Evolutionary conservation across 1,284 basidiomycete genomes (phyloP), one percentile per base, ranked within the genome.

Genomic region (Cutaneotrichosporon dermatis): DNA sequence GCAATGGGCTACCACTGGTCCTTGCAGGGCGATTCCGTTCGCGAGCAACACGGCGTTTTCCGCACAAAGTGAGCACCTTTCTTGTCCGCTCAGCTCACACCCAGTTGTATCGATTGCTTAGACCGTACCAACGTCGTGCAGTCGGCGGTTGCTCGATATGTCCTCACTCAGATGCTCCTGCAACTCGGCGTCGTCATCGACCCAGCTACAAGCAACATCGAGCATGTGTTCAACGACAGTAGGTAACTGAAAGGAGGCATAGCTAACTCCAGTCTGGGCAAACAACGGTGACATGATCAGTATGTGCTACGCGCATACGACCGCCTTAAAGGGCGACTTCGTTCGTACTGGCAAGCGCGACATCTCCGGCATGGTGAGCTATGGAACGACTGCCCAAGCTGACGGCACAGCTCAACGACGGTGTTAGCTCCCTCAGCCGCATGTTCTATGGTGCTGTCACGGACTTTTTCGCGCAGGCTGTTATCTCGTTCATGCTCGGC

Each of bases 401-500:
- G 16, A 49, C 36, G 3, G 25, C 3, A 1, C 48, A 76, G 75
- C 65, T 76, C 5, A 70, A 96, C 71, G 93, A 96, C 70, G 92
- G 93, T 1, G 86, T 94, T 59, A 96, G 94, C 74, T 94, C 92
- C 1, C 79, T 96, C 35, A 88, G 91, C 44, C 85, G 90, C 80
- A 77, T 82, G 71, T 79, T 79, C 59, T 79, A 79, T 54, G 79
- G 77, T n/a, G 79, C 80, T 0, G 75, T 94, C 69, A 88, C 88
- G 60, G 95, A 98, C 79, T 98, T 94, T 85, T 99, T 97, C 79
- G 88, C 86, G 55, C 95, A 99, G 80, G 90, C 92, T 1, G 89
- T 92, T 52, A 92, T 94, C 67, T 92, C 95, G 72, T 96, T 88
- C 73, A 85, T 90, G 81, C 86, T 79, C 12, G 93, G 93, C 34